Percentiles rank a stretch among this genome's conserved stretches.
These are phyloP conservation scores for Lodderomyces jiufengensis DNA, from an alignment of 1,139 yeast species.

Conservation along the genomic window DNA sequence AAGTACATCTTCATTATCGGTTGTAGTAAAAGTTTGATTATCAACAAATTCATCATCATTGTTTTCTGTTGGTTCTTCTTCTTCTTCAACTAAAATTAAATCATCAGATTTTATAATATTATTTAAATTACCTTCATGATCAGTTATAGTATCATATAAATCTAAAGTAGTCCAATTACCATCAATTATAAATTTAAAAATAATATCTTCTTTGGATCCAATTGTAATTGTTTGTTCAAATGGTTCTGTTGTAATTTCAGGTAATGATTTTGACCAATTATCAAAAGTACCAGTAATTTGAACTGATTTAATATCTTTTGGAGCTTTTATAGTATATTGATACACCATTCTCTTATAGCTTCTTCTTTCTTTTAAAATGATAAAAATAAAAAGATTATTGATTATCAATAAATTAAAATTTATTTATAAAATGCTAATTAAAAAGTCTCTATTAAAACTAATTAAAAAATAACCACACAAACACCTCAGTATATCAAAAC, in stretches of 20 bases:
- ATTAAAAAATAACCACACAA: too few relatives aligned
- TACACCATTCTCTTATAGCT: too few relatives aligned
- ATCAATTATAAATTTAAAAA: conserved; percentile 36
- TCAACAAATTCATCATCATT: conserved; percentile 1
- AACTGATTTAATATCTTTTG: conserved; percentile 17
- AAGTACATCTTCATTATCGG: not conserved
- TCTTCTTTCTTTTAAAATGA: not conserved
- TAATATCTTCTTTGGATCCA: conserved; percentile 21
- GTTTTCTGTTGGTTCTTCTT: not conserved
- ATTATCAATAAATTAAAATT: too few relatives aligned
- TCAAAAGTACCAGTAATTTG: conserved; percentile 44
- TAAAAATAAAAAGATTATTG: too few relatives aligned
- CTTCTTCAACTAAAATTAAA: conserved; percentile 15
- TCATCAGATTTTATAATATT: conserved; percentile 31
- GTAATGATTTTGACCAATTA: conserved; percentile 31
- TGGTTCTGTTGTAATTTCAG: conserved; percentile 12
- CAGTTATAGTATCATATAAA: conserved; percentile 25
- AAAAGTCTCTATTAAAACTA: too few relatives aligned
- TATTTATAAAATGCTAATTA: too few relatives aligned
- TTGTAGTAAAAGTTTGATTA: not conserved
- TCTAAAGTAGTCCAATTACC: conserved; percentile 30
- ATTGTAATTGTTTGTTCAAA: conserved; percentile 17
- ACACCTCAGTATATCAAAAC: too few relatives aligned
- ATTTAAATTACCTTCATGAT: conserved; percentile 38
- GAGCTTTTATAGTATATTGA: conserved; percentile 1